Conservation (phyloP, 768 basidiomycete species). For the Lanmaoa pseudosensibilis region DNA sequence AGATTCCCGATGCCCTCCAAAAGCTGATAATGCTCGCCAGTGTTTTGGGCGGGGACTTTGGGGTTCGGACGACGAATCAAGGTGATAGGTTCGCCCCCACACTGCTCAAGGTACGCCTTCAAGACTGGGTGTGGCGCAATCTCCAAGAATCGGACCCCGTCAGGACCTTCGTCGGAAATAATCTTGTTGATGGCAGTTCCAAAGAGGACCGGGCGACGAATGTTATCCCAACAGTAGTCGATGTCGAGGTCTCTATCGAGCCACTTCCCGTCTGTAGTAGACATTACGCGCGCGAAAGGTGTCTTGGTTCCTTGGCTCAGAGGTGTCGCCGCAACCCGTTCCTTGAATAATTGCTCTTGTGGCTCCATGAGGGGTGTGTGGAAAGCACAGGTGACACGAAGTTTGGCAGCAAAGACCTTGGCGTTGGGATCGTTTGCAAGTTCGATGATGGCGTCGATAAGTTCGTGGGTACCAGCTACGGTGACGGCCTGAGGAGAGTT, state of each 20-base stretch:
- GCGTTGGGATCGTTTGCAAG: conserved; percentile 29
- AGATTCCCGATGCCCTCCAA: conserved; percentile 35
- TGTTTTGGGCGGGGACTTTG: conserved; percentile 32
- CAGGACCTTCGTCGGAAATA: conserved; percentile 28
- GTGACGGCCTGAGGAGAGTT: conserved; percentile 40
- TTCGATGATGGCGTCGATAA: conserved; percentile 32
- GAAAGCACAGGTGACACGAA: conserved; percentile 36
- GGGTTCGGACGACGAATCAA: conserved; percentile 35
- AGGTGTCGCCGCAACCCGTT: conserved; percentile 18
- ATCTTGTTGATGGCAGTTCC: conserved; percentile 35
- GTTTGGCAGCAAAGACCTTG: conserved; percentile 29
- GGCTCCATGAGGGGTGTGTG: conserved; percentile 37
- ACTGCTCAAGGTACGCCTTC: conserved; percentile 35
- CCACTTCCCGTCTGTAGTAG: conserved; percentile 36
- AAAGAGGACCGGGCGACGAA: conserved; percentile 37
- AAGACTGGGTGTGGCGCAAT: conserved; percentile 37
- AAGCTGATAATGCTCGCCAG: conserved; percentile 35
- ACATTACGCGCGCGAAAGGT: conserved; percentile 32
- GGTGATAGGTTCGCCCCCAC: conserved; percentile 32
- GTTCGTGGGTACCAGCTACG: conserved; percentile 32
- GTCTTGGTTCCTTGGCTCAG: conserved; percentile 21
- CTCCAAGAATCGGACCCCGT: conserved; percentile 32
- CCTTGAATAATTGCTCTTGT: conserved; percentile 34
- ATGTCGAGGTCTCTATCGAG: conserved; percentile 30
- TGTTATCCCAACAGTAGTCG: conserved; percentile 38